Base-by-base conservation (phyloP, 805 yeast genomes). In the Candida verbasci region DNA sequence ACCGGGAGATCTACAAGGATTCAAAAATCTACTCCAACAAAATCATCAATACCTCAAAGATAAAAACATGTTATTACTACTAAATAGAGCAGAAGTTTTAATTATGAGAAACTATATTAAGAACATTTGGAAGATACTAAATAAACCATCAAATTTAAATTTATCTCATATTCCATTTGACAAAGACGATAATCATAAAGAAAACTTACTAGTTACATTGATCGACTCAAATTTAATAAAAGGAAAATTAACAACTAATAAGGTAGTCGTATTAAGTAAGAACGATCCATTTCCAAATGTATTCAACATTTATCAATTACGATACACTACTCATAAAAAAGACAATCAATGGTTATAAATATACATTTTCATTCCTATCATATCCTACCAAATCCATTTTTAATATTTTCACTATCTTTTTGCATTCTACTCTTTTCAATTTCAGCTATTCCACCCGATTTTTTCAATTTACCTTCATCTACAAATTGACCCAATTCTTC, bases 391-490 rank as follows among this genome's bases (percentile, higher is more conserved):
- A 62, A 55, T 4, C 58, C 50, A 41, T 58, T 73, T 48, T 79
- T 78, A 42, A 87, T 61, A 48, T 84, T 84, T 46, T 81, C 81
- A 37, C 72, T 78, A 58, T 87, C 94, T 45, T 85, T 80, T 42
- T 71, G 62, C 46, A 67, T 70, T 40, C 96, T 68, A 33, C 69
- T 46, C 41, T 86, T 68, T 48, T 91, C 97, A 15, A 86, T 65
- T 49, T 87, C 97, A 43, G 85, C 94, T 15, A 88, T 74, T 1
- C 97, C 97, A 5, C 97, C 97, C 14, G 88, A 76, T 44, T 78
- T 82, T 52, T 85, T 86, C 40, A 91, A 67, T 52, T 73, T 83
- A 20, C 76, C 72, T 29, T 80, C 91, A 6, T 72, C 89, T 6
- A 91, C 96, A 67, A 87, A 91, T 15, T 76, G 82, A 2, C 81